Base-by-base conservation (phyloP, 192 early-diverging fungal genomes). In the Mycoemilia scoparia region DNA sequence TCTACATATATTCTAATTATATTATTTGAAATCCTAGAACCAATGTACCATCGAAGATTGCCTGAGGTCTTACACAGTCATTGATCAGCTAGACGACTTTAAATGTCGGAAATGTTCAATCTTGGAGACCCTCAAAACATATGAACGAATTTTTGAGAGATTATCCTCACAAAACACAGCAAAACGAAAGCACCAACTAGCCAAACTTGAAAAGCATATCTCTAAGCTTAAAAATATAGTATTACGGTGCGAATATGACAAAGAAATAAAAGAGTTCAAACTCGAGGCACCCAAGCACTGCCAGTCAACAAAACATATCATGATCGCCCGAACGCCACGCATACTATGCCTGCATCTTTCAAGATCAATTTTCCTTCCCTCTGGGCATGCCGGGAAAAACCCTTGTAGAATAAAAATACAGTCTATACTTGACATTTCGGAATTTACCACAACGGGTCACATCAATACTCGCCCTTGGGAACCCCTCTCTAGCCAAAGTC, bases 271-370 rank as follows among this genome's bases (percentile, higher is more conserved):
- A 25, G 54, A 45, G 7, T 34, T 64, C 11, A 13, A 34, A 16
- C 39, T 64, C 21, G 36, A 19, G 7, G 32, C 25, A n/a, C 54
- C 50, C 23, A 43, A 33, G 13, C 45, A 46, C 3, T 39, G 54
- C 14, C 16, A 38, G 22, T 64, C 82, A 4, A 74, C 70, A 2
- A 85, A 85, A 39, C 81, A 86, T 37, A 76, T 76, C 8, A 76
- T 85, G 69, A 71, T 96, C 54, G 90, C 83, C 5, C 74, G 77
- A 18, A 68, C 86, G 2, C 90, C 90, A 3, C 64, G 60, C 19
- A 60, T 78, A 20, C 71, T 96, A 7, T 77, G 74, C 36, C 63
- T 92, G 20, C 87, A 91, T 36, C 67, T 96, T 32, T 82, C 86
- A 29, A 73, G 87, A 16, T 82, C 80, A 4, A 68, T 90, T 22